Conservation (phyloP, 192 early-diverging fungal species). For the Entomortierella parvispora region DNA sequence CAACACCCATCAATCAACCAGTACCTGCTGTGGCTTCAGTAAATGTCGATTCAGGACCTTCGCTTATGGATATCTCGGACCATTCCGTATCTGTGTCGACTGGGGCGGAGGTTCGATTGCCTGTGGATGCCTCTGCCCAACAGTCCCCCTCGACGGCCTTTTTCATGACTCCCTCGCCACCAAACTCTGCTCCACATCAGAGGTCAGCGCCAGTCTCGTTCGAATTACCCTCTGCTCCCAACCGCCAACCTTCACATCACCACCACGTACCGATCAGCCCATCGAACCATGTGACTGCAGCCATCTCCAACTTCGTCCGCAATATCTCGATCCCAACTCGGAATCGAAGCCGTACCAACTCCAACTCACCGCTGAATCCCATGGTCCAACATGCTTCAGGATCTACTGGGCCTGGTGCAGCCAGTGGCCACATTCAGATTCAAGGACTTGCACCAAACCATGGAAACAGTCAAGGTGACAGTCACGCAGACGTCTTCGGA, state of each 20-base stretch:
- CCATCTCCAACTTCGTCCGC: slow-evolving; percentile 40
- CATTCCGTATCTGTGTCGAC: not conserved
- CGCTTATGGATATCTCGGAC: slow-evolving; percentile 23
- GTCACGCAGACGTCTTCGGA: slow-evolving; percentile 6
- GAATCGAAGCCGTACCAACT: slow-evolving; percentile 34
- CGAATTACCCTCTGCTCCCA: slow-evolving; percentile 9
- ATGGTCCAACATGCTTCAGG: slow-evolving; percentile 17
- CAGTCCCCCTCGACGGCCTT: slow-evolving; percentile 41
- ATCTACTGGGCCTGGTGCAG: not conserved
- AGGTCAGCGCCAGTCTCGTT: slow-evolving; percentile 6
- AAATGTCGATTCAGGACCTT: not conserved
- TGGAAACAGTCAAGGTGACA: slow-evolving; percentile 1
- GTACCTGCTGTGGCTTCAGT: not conserved
- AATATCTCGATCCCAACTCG: slow-evolving; percentile 32
- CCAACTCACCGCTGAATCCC: slow-evolving; percentile 34
- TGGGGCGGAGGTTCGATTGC: not conserved
- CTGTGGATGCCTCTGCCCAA: slow-evolving; percentile 11
- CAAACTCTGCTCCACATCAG: not conserved
- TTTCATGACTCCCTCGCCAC: slow-evolving; percentile 40
- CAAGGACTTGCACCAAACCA: not conserved
- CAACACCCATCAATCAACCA: too few relatives aligned
- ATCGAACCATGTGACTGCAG: slow-evolving; percentile 14
- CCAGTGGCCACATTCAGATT: too few relatives aligned
- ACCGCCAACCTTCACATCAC: not conserved
- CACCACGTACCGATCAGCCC: slow-evolving; percentile 4